A percentile compares a stretch with the other conserved stretches of the same genome.
phyloP scores from a whole-genome alignment of 352 stramenopile genomes.

The Globisporangium heterothallicum region DNA sequence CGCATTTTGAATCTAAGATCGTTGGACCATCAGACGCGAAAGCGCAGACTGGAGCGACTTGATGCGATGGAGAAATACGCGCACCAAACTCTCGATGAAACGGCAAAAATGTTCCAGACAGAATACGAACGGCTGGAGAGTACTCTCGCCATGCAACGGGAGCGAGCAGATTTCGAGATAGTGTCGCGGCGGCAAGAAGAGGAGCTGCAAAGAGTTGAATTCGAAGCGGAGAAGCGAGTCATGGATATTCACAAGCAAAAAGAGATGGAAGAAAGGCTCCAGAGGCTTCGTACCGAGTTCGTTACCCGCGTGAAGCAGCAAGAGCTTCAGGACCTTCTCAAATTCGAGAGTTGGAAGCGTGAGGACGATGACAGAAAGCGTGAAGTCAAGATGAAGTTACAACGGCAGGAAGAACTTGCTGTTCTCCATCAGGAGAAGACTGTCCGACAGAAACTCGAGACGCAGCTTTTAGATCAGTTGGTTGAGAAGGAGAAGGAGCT shows the following conservation, averaged over 20 bases:
- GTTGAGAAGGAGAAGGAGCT: conserved; percentile 43
- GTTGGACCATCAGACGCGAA: conserved; percentile 64
- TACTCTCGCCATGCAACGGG: conserved; percentile 45
- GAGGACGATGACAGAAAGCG: conserved; percentile 49
- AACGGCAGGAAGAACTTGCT: conserved; percentile 36
- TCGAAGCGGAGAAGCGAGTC: conserved; percentile 63
- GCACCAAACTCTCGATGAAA: conserved; percentile 57
- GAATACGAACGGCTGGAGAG: conserved; percentile 54
- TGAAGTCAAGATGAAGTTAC: conserved; percentile 25
- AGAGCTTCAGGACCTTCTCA: conserved; percentile 62
- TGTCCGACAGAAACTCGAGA: conserved; percentile 50
- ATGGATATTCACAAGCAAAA: conserved; percentile 49
- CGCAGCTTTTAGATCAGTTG: conserved; percentile 32
- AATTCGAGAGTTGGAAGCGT: conserved; percentile 69
- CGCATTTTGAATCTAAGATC: conserved; percentile 64
- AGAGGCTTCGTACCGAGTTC: conserved; percentile 64
- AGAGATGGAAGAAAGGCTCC: conserved; percentile 61
- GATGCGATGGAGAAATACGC: conserved; percentile 53
- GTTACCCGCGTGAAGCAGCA: conserved; percentile 64
- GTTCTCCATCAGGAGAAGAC: conserved; percentile 45
- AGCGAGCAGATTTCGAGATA: conserved; percentile 66
- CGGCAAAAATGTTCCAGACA: conserved; percentile 50
- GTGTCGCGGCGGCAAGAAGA: conserved; percentile 71
- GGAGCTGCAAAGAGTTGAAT: conserved; percentile 66
- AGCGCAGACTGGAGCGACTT: conserved; percentile 56